phyloP scores from a whole-genome alignment of 176 grass and related monocot species.

The Carex kokanica region DNA sequence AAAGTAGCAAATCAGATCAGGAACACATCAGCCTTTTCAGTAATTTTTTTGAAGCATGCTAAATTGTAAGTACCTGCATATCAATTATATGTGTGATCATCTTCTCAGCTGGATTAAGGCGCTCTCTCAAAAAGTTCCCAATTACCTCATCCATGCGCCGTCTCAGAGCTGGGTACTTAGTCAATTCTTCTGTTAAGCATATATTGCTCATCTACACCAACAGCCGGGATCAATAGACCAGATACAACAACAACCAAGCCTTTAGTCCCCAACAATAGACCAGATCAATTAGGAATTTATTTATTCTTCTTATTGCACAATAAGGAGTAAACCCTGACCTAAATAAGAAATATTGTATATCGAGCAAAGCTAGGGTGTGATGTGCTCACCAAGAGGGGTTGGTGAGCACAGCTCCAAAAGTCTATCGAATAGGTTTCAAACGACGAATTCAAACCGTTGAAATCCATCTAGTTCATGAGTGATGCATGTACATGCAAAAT shows the following conservation, averaged over 20 bases:
- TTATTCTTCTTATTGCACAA: neutral
- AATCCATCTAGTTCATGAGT: too few species aligned
- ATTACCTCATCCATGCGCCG: slow-evolving; percentile 74
- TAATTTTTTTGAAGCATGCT: slow-evolving; percentile 20
- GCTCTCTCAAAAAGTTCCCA: slow-evolving; percentile 83
- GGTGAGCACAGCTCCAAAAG: too few species aligned
- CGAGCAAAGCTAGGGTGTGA: neutral
- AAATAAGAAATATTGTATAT: slow-evolving; percentile 2
- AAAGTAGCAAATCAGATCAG: neutral
- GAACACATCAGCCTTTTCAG: neutral
- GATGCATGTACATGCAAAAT: too few species aligned
- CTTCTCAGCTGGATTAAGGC: slow-evolving; percentile 74
- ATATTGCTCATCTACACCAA: slow-evolving; percentile 76
- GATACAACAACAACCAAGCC: neutral
- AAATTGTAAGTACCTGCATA: slow-evolving; percentile 68
- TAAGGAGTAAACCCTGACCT: neutral
- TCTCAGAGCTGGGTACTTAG: slow-evolving; percentile 71
- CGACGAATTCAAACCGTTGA: too few species aligned
- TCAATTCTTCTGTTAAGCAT: slow-evolving; percentile 73
- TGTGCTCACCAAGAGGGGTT: too few species aligned
- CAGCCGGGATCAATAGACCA: slow-evolving; percentile 30
- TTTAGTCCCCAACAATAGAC: neutral
- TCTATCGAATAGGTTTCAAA: too few species aligned
- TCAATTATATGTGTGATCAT: slow-evolving; percentile 98
- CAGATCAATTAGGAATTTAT: slow-evolving; percentile 23